Evolutionary conservation across 305 asterid species (phyloP).

Genomic region (Fraxinus floribunda): DNA sequence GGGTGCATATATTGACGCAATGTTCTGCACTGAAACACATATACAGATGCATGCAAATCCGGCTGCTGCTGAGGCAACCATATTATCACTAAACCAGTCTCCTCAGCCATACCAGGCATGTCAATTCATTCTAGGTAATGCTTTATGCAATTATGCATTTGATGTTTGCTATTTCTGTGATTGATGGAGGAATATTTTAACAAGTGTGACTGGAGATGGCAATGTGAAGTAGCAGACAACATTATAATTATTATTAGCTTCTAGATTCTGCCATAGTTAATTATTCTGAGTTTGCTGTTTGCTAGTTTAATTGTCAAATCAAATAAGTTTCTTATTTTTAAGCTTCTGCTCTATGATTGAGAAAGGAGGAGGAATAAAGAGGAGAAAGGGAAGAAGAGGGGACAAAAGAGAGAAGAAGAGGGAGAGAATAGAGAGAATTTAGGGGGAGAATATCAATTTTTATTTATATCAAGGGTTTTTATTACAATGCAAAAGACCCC

Average conservation of each 20-base stretch:
- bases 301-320: background rate
- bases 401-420: background rate
- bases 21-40: slow-evolving; percentile 29
- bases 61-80: slow-evolving; percentile 77
- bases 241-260: slow-evolving; percentile 8
- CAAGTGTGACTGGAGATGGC: slow-evolving; percentile 13
- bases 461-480: no score
- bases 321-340: slow-evolving; percentile 14
- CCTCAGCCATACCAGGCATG: slow-evolving; percentile 80
- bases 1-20: slow-evolving; percentile 27
- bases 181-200: slow-evolving; percentile 10
- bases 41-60: slow-evolving; percentile 79
- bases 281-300: background rate
- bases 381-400: background rate
- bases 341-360: background rate
- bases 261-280: slow-evolving; percentile 7
- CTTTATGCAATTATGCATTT: slow-evolving; percentile 16
- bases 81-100: slow-evolving; percentile 69
- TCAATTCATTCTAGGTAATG: slow-evolving; percentile 81
- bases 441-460: background rate
- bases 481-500: background rate
- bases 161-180: slow-evolving; percentile 13
- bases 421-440: background rate
- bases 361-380: background rate
- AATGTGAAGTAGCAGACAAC: slow-evolving; percentile 13